Evolutionary conservation across 768 basidiomycete species (phyloP).

Genomic region (Suillus clintonianus): DNA sequence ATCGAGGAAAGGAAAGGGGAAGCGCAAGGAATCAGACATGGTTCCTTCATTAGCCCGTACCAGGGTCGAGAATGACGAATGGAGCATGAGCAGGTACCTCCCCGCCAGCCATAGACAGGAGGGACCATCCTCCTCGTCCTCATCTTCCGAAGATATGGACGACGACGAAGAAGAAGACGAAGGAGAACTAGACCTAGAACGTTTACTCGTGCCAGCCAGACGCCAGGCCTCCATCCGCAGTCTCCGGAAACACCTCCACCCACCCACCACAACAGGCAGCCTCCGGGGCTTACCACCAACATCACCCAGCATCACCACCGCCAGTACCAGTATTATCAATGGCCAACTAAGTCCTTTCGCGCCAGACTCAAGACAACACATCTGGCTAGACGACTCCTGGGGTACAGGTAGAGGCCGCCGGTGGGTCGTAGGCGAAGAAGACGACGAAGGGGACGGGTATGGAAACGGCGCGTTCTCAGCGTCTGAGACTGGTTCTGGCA

Average conservation of each 20-base stretch:
- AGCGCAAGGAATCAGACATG: slow-evolving; percentile 36
- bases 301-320: slow-evolving; percentile 15
- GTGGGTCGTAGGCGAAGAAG: slow-evolving; percentile 30
- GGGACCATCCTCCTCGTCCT: slow-evolving; percentile 22
- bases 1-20: slow-evolving; percentile 24
- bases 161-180: slow-evolving; percentile 50
- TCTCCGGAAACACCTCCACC: slow-evolving; percentile 61
- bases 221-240: slow-evolving; percentile 76
- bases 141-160: slow-evolving; percentile 27
- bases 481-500: slow-evolving; percentile 13
- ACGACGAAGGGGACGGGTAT: slow-evolving; percentile 29
- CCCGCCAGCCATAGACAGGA: slow-evolving; percentile 7
- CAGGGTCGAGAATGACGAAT: slow-evolving; percentile 57
- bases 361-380: slow-evolving; percentile 3
- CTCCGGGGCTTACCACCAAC: slow-evolving; percentile 15
- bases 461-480: slow-evolving; percentile 22
- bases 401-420: slow-evolving; percentile 17
- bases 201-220: slow-evolving; percentile 68
- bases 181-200: slow-evolving; percentile 64
- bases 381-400: slow-evolving; percentile 26
- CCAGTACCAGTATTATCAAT: background rate
- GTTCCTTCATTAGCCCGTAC: slow-evolving; percentile 66
- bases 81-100: slow-evolving; percentile 40
- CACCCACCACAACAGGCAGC: slow-evolving; percentile 10
- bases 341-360: slow-evolving; percentile 19